These are phyloP conservation scores for Globisporangium emineosum DNA, from an alignment of 352 stramenopile genomes.

Conservation along the genomic window DNA sequence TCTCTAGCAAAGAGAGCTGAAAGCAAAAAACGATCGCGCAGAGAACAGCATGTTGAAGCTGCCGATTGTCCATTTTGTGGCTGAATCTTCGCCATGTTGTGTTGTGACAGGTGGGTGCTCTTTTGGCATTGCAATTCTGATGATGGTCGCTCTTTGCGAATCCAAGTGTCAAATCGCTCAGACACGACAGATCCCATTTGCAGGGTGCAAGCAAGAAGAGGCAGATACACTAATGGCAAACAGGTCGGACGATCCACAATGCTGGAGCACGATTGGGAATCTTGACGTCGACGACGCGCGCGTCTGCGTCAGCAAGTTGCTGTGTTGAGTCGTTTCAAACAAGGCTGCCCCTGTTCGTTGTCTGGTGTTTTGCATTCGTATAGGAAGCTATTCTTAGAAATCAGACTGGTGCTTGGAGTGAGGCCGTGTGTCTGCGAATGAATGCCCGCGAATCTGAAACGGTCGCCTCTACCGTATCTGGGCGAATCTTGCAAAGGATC, in stretches of 20 bases:
- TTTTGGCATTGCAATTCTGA: background rate
- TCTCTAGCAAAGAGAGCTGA: too few species aligned
- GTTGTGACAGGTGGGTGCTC: background rate
- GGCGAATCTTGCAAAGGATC: background rate
- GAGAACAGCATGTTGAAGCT: slow-evolving; percentile 4
- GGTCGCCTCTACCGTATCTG: background rate
- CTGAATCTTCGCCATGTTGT: slow-evolving; percentile 1
- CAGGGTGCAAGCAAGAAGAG: background rate
- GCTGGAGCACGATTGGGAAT: background rate
- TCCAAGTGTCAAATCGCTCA: background rate
- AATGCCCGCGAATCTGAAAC: background rate
- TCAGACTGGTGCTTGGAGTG: background rate
- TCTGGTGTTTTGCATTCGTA: background rate
- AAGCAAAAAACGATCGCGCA: background rate
- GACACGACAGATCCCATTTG: background rate
- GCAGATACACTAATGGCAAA: background rate
- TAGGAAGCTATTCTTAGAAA: background rate
- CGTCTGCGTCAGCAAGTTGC: background rate
- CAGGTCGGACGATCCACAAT: background rate
- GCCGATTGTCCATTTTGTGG: background rate
- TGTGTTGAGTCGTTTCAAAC: background rate
- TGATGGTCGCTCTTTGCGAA: background rate
- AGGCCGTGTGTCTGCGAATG: background rate
- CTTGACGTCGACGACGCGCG: background rate
- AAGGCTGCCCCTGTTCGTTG: background rate